phyloP scores from a whole-genome alignment of 2,329 filamentous ascomycete genomes.

The Talaromyces sp. region DNA sequence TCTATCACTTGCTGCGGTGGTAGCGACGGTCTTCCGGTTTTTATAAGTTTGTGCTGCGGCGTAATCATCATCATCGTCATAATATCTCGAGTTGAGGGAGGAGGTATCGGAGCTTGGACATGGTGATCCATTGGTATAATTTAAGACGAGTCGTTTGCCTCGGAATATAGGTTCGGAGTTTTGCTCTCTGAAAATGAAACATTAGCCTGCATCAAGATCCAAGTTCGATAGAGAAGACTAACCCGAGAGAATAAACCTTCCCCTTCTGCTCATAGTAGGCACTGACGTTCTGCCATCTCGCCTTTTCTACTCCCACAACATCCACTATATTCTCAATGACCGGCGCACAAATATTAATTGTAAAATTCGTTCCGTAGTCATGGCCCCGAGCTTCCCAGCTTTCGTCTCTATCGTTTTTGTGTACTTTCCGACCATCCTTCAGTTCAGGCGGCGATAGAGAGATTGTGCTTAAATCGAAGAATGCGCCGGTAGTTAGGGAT shows the following conservation, averaged over 20 bases:
- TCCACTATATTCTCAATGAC: conserved; percentile 49
- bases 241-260: conserved; percentile 50
- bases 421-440: conserved; percentile 42
- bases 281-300: conserved; percentile 48
- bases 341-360: conserved; percentile 51
- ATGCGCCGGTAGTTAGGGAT: conserved; percentile 60
- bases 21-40: background rate
- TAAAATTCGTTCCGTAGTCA: conserved; percentile 53
- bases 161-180: conserved; percentile 49
- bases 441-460: conserved; percentile 50
- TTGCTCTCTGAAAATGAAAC: conserved; percentile 37
- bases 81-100: conserved; percentile 17
- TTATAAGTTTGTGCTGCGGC: conserved; percentile 23
- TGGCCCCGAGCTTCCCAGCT: conserved; percentile 52
- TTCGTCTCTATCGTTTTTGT: conserved; percentile 40
- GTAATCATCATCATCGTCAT: conserved; percentile 17
- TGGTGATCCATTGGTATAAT: conserved; percentile 74
- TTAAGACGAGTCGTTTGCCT: conserved; percentile 65
- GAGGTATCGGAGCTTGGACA: conserved; percentile 46
- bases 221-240: conserved; percentile 22
- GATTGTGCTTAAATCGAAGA: conserved; percentile 63
- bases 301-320: conserved; percentile 46
- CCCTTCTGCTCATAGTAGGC: conserved; percentile 48
- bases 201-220: background rate
- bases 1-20: conserved; percentile 22